A percentile compares a stretch with the other conserved stretches of the same genome.
phyloP scores from a whole-genome alignment of 495 filamentous ascomycete species.

The Penicillium manginii region DNA sequence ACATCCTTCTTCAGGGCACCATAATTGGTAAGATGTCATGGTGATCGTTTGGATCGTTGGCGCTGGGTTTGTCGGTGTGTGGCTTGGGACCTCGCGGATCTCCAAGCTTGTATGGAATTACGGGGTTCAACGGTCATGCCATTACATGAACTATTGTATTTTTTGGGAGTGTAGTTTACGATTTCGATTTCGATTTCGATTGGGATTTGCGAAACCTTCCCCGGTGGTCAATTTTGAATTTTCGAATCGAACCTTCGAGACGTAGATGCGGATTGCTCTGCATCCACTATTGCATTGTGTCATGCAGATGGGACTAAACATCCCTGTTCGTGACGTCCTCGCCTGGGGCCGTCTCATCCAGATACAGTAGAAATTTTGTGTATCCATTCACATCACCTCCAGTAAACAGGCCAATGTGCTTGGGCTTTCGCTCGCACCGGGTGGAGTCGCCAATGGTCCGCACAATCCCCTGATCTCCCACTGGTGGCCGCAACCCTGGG shows the following conservation, averaged over 20 bases:
- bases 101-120: neutral
- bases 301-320: neutral
- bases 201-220: neutral
- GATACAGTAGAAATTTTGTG: too few species aligned
- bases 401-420: neutral
- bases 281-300: neutral
- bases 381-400: neutral
- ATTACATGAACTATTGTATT: conserved; percentile 4
- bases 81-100: conserved; percentile 15
- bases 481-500: neutral
- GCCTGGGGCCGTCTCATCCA: neutral
- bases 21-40: conserved; percentile 10
- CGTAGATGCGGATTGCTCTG: too few species aligned
- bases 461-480: neutral
- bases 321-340: neutral
- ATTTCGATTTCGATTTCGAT: neutral
- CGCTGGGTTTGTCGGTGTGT: conserved; percentile 17
- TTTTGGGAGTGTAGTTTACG: neutral
- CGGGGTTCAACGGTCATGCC: neutral
- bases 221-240: neutral
- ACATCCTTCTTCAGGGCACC: conserved; percentile 21
- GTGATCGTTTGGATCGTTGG: conserved; percentile 9
- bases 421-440: neutral
- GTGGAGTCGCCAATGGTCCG: neutral
- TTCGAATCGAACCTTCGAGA: neutral